Evolutionary conservation across 768 basidiomycete species (phyloP), one percentile per base, ranked within the genome.

Genomic region (Candolleomyces aberdarensis): DNA sequence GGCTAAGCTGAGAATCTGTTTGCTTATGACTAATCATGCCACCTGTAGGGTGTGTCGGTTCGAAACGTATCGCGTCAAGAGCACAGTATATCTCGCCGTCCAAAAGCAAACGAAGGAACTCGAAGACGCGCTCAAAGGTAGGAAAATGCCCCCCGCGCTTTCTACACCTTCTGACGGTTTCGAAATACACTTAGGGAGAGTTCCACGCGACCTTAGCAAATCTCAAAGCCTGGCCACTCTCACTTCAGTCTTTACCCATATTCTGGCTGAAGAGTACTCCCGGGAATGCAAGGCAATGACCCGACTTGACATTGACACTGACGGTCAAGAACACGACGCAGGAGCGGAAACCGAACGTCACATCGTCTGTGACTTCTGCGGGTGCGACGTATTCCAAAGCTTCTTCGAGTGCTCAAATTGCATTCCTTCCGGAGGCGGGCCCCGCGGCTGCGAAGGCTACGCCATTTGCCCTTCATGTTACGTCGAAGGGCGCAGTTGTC

Each of bases 331-430:
- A 39, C 8, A 62, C 41, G 52, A 69, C 22, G 60, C 46, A 20
- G 51, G 57, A 22, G 48, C 54, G 1, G 39, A 13, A 6, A 48
- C 48, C 5, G 65, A 72, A 2, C 63, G 66, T 46, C 69, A 76
- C 17, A 76, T 83, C 40, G 74, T 66, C 8, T 94, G 92, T 67
- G 91, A 94, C 68, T 93, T 91, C 69, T 94, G 92, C 66, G 86
- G 85, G 17, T 83, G 83, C 3, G 92, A 94, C 66, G 83, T 94
- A 61, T 94, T 93, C 64, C 86, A 91, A 64, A 86, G 87, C 62
- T 92, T 86, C 69, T 89, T 94, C 63, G 86, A 89, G 69, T 94
- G 92, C 67, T 67, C 69, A 1, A 61, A 64, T 0, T 89, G 90
- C 65, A 49, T 61, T 50, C 36, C 9, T 14, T 52, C 5, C 3